Conservation (phyloP, 2,329 filamentous ascomycete species). For the Aspergillus sp. region DNA sequence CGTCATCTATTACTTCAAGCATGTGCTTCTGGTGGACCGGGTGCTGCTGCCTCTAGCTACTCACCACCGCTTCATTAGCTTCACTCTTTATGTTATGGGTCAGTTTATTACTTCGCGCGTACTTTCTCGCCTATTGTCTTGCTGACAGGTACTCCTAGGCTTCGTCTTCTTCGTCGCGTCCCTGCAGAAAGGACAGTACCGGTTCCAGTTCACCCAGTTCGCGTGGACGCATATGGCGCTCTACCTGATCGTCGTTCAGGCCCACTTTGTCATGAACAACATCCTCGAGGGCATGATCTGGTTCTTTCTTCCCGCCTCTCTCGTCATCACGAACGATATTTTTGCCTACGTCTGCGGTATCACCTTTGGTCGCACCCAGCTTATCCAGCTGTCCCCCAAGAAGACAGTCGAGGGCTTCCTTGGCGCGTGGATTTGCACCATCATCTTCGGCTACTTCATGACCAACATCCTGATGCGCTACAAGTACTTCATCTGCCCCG, state of each 20-base stretch:
- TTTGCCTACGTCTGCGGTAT: constrained; percentile 98
- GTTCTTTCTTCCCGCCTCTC: constrained; percentile 93
- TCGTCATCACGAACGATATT: constrained; percentile 98
- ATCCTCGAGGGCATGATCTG: constrained; percentile 99
- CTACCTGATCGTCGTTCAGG: constrained; percentile 95
- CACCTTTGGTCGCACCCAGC: constrained; percentile 90
- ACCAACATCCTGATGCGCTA: constrained; percentile 84
- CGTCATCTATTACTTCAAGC: constrained; percentile 99
- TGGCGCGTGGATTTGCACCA: constrained; percentile 92
- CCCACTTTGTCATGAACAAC: constrained; percentile 99
- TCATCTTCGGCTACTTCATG: constrained; percentile 78
- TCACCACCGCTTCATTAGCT: constrained; percentile 98
- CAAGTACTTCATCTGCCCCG: constrained; percentile 98
- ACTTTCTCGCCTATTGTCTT: neutral
- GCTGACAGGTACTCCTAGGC: constrained; percentile 54
- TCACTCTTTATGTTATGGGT: constrained; percentile 97
- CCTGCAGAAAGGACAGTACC: constrained; percentile 92
- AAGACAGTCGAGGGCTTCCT: constrained; percentile 99
- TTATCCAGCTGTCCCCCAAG: constrained; percentile 97
- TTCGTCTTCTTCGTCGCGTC: constrained; percentile 98
- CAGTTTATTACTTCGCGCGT: constrained; percentile 36
- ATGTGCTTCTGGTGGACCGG: constrained; percentile 92
- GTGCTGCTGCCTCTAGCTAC: constrained; percentile 91
- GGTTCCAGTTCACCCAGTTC: constrained; percentile 98
- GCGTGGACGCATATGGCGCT: constrained; percentile 99